Percentiles rank a stretch among this genome's conserved stretches.
Evolutionary conservation across 805 yeast genomes (phyloP).

Genomic region (Debaryomyces maramus): DNA sequence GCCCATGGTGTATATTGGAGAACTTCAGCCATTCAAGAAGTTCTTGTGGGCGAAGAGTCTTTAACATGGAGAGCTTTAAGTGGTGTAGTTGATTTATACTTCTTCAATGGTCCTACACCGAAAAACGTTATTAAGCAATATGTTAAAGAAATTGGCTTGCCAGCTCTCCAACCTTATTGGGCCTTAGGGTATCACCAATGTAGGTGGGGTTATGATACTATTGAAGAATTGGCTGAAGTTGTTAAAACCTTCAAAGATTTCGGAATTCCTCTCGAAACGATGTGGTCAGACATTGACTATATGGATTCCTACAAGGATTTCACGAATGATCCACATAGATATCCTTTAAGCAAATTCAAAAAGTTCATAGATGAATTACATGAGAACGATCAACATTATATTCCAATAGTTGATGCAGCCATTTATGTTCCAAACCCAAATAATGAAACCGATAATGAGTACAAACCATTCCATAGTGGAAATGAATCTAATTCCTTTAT

Average conservation of each 20-base stretch:
- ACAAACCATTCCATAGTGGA: constrained; percentile 17
- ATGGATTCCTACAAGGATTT: constrained; percentile 26
- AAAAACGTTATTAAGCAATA: constrained; percentile 24
- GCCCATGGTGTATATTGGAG: constrained; percentile 34
- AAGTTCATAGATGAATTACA: constrained; percentile 18
- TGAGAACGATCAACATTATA: constrained; percentile 21
- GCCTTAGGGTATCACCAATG: constrained; percentile 27
- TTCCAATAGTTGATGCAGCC: constrained; percentile 28
- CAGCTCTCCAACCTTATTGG: constrained; percentile 27
- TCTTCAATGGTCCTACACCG: constrained; percentile 23
- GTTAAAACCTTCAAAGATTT: constrained; percentile 12
- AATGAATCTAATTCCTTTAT: constrained; percentile 18
- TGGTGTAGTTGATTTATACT: constrained; percentile 28
- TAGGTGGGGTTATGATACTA: constrained; percentile 23
- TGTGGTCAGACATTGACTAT: constrained; percentile 27
- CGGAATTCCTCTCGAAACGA: constrained; percentile 22
- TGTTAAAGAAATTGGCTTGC: constrained; percentile 21
- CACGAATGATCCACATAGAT: constrained; percentile 23
- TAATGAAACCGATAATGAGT: constrained; percentile 18
- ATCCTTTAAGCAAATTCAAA: constrained; percentile 16
- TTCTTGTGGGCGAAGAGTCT: constrained; percentile 22
- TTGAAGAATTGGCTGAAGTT: constrained; percentile 17
- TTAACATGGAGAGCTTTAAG: constrained; percentile 29
- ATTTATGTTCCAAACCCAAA: constrained; percentile 24
- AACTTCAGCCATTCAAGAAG: constrained; percentile 29